Conservation (phyloP, 2,329 filamentous ascomycete species). For the Penicillium decumbens region DNA sequence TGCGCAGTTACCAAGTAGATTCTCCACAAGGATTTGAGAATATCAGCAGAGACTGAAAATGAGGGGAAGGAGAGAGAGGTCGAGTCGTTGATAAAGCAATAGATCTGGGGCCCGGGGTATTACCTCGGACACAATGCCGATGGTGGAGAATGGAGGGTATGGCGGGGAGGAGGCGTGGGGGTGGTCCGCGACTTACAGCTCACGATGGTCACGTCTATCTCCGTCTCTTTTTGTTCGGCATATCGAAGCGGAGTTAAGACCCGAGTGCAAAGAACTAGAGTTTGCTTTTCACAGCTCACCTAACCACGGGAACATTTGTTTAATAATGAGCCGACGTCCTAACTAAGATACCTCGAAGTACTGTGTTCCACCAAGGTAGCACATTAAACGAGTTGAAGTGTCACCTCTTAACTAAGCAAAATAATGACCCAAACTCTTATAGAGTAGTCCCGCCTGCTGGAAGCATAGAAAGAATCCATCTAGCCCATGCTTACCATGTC, state of each 20-base stretch:
- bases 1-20: background rate
- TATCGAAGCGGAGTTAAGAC: background rate
- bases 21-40: background rate
- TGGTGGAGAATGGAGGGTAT: too few species aligned
- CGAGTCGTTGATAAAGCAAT: constrained; percentile 6
- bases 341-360: background rate
- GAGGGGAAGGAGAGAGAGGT: background rate
- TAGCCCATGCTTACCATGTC: constrained; percentile 1
- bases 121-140: constrained; percentile 18
- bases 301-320: background rate
- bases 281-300: background rate
- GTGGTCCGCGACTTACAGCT: background rate
- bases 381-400: background rate
- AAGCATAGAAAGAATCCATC: background rate
- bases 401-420: background rate
- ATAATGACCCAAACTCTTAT: background rate
- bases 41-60: background rate
- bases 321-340: background rate
- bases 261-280: background rate
- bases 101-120: constrained; percentile 2
- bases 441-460: background rate
- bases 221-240: background rate
- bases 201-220: background rate
- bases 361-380: background rate
- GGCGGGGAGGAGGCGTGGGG: constrained; percentile 15